A percentile compares a stretch with the other conserved stretches of the same genome.
Evolutionary conservation across 306 rosid genomes (phyloP).

Genomic region (Lathyrus sativus): DNA sequence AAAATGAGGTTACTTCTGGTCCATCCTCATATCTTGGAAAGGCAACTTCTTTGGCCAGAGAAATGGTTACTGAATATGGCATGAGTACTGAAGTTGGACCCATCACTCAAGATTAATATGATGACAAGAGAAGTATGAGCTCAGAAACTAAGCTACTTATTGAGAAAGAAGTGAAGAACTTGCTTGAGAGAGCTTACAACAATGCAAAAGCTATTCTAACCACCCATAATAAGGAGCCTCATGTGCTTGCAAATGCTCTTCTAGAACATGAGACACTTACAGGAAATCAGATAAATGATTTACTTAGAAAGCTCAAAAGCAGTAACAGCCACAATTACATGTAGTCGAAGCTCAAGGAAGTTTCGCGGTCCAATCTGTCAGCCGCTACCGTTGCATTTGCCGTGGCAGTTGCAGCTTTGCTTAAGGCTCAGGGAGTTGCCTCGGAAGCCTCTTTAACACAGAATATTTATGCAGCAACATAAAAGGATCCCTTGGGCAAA

Average conservation of each 20-base stretch:
- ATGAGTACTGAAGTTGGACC: conserved; percentile 86
- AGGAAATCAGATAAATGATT: conserved; percentile 64
- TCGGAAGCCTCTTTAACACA: no score
- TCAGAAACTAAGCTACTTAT: conserved; percentile 85
- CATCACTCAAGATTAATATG: conserved; percentile 68
- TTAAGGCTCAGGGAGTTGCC: no score
- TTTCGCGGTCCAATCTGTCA: no score
- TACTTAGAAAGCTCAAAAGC: conserved; percentile 58
- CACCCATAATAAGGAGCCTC: conserved; percentile 72
- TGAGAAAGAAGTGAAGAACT: conserved; percentile 73
- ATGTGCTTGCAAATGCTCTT: conserved; percentile 77
- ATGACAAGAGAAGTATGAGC: conserved; percentile 86
- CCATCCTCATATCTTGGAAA: conserved; percentile 63
- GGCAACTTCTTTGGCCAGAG: conserved; percentile 73
- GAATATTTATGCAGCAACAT: no score
- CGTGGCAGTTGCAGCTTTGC: no score
- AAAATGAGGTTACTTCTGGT: conserved; percentile 78
- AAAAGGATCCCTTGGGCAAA: no score
- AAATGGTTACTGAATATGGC: conserved; percentile 85
- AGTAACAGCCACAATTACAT: conserved; percentile 39
- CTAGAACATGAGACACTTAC: conserved; percentile 78
- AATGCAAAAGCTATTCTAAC: conserved; percentile 84
- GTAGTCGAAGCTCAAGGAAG: conserved; percentile 48
- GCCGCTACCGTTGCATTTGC: no score
- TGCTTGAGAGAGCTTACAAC: conserved; percentile 69